phyloP scores from a whole-genome alignment of 83 land plant genomes.

The Picea engelmannii region DNA sequence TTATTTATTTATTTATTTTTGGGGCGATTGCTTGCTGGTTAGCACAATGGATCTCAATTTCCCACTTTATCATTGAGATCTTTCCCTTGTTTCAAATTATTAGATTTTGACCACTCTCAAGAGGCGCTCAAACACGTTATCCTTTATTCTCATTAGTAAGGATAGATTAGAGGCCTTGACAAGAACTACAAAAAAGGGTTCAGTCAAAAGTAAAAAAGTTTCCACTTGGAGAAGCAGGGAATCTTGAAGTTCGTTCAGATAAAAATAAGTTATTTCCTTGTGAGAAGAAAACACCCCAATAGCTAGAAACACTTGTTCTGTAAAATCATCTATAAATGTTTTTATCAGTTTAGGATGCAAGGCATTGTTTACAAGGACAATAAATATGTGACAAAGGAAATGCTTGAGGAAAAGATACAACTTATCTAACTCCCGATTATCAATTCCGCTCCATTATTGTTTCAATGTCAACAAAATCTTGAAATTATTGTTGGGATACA shows the following conservation, averaged over 20 bases:
- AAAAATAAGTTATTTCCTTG: constrained; percentile 59
- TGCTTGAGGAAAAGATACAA: constrained; percentile 72
- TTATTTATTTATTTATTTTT: too few species aligned
- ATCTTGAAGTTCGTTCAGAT: constrained; percentile 50
- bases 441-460: constrained; percentile 86
- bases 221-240: constrained; percentile 48
- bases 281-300: constrained; percentile 40
- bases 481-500: constrained; percentile 48
- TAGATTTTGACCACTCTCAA: constrained; percentile 44
- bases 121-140: constrained; percentile 57
- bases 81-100: constrained; percentile 30
- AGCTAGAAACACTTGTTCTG: constrained; percentile 39
- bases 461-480: constrained; percentile 54
- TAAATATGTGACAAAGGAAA: constrained; percentile 51
- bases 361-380: constrained; percentile 29
- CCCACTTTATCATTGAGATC: constrained; percentile 21
- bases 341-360: constrained; percentile 54
- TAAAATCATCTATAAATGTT: constrained; percentile 45
- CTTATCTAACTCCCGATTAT: constrained; percentile 72
- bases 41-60: constrained; percentile 42
- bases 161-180: constrained; percentile 45
- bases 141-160: constrained; percentile 63
- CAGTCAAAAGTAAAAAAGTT: constrained; percentile 44
- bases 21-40: too few species aligned
- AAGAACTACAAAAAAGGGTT: constrained; percentile 53